These are phyloP conservation scores for Salix brachista DNA, from an alignment of 345 rosid species.

Conservation along the genomic window DNA sequence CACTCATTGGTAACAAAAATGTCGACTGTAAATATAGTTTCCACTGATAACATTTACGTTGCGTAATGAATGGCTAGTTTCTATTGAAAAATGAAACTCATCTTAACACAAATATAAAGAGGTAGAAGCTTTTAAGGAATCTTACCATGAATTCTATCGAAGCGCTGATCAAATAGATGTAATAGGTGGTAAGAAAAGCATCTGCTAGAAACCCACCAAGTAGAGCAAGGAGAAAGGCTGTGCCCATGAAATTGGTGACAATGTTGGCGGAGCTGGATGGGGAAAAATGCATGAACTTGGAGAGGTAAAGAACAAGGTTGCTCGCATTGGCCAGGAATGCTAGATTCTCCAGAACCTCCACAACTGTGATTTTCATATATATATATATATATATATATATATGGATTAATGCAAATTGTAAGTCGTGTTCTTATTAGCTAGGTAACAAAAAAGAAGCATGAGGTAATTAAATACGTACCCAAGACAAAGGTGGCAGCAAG, in stretches of 20 bases:
- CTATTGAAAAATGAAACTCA: not conserved
- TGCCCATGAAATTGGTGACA: conserved; percentile 90
- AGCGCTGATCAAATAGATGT: conserved; percentile 64
- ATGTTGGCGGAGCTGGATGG: conserved; percentile 73
- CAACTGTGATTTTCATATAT: conserved; percentile 33
- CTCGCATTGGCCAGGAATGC: conserved; percentile 91
- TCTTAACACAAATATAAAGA: too few species aligned
- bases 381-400: too few species aligned
- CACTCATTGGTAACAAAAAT: not conserved
- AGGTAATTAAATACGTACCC: conserved; percentile 43
- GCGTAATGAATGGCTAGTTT: not conserved
- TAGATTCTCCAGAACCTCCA: conserved; percentile 82
- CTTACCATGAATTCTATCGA: conserved; percentile 69
- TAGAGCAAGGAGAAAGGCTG: conserved; percentile 77
- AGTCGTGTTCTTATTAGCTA: too few species aligned
- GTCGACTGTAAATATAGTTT: not conserved
- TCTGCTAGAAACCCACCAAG: conserved; percentile 88
- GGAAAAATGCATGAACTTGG: conserved; percentile 71
- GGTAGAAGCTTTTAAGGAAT: not conserved
- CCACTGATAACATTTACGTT: too few species aligned
- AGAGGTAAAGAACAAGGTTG: conserved; percentile 76
- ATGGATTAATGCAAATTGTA: too few species aligned
- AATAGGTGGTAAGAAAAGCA: conserved; percentile 62
- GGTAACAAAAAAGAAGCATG: not conserved
- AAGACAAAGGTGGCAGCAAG: conserved; percentile 73